Evolutionary conservation across 148 eudicot genomes (phyloP).

Genomic region (Hydrangea macrophylla): DNA sequence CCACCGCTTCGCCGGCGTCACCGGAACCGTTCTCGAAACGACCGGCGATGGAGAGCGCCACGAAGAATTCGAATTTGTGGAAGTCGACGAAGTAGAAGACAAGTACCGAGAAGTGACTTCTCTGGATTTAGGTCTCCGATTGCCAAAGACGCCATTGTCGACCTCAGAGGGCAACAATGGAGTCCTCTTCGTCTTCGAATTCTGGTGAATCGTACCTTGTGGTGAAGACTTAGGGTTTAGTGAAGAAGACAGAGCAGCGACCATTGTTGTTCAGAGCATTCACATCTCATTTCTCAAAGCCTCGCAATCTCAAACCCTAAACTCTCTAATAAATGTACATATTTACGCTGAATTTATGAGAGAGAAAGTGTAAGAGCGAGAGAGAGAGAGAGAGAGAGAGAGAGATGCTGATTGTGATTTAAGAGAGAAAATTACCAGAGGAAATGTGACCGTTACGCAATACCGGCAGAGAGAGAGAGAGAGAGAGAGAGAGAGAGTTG

Average conservation of each 20-base stretch:
- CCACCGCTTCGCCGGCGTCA: conserved; percentile 35
- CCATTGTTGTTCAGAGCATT: conserved; percentile 35
- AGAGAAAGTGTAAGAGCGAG: too few relatives aligned
- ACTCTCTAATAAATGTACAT: not conserved
- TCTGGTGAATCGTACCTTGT: conserved; percentile 25
- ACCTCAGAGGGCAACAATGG: conserved; percentile 53
- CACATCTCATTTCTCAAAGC: not conserved
- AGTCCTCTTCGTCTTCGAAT: conserved; percentile 44
- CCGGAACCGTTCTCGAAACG: conserved; percentile 20
- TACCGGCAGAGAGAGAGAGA: conserved; percentile 10
- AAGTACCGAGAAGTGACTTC: conserved; percentile 63
- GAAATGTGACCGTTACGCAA: conserved; percentile 31
- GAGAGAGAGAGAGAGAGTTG: too few relatives aligned
- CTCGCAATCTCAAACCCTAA: conserved; percentile 19
- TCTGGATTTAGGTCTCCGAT: conserved; percentile 48
- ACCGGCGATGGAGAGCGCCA: conserved; percentile 52
- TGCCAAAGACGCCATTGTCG: conserved; percentile 21
- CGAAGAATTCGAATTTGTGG: conserved; percentile 23
- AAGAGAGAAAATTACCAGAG: conserved; percentile 1
- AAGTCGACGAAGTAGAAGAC: conserved; percentile 40
- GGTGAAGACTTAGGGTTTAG: conserved; percentile 38
- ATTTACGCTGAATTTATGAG: not conserved
- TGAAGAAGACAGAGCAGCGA: conserved; percentile 31
- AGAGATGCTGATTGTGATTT: too few relatives aligned
- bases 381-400: conserved; percentile 3